Conservation (phyloP, 2,329 filamentous ascomycete genomes). For the Trichocomaceae sp. region DNA sequence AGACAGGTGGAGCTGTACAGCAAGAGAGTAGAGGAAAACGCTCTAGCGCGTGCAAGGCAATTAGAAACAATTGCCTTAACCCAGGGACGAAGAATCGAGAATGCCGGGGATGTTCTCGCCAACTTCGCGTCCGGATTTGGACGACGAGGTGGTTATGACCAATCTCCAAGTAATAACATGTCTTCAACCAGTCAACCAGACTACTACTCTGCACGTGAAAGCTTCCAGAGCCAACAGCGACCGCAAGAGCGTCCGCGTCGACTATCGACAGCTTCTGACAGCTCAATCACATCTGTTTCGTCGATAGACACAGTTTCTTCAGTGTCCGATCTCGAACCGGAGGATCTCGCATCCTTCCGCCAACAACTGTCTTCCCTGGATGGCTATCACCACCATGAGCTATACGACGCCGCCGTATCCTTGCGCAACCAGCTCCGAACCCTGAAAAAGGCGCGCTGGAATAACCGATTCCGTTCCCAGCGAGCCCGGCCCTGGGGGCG, state of each 20-base stretch:
- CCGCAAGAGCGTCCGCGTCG: conserved; percentile 18
- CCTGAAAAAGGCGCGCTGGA: conserved; percentile 29
- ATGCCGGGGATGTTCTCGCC: conserved; percentile 14
- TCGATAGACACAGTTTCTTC: conserved; percentile 34
- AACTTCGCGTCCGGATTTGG: conserved; percentile 10
- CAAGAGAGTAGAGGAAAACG: conserved; percentile 8
- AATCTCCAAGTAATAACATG: not conserved
- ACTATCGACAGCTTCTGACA: conserved; percentile 23
- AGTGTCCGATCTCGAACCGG: conserved; percentile 30
- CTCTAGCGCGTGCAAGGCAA: conserved; percentile 23
- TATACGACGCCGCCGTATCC: conserved; percentile 30
- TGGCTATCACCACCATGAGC: conserved; percentile 30
- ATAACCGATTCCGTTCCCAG: conserved; percentile 10
- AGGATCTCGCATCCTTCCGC: conserved; percentile 31
- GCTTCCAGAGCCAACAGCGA: not conserved
- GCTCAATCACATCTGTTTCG: conserved; percentile 28
- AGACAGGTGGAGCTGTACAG: conserved; percentile 35
- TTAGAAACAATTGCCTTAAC: conserved; percentile 18
- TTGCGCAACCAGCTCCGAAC: conserved; percentile 30
- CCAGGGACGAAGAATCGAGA: conserved; percentile 23
- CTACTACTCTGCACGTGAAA: not conserved
- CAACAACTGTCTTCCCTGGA: conserved; percentile 29
- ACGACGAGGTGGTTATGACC: conserved; percentile 1
- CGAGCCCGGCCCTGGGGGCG: conserved; percentile 24
- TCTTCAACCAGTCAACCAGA: not conserved